phyloP scores from a whole-genome alignment of 1,284 basidiomycete genomes.

The Nidula niveotomentosa region DNA sequence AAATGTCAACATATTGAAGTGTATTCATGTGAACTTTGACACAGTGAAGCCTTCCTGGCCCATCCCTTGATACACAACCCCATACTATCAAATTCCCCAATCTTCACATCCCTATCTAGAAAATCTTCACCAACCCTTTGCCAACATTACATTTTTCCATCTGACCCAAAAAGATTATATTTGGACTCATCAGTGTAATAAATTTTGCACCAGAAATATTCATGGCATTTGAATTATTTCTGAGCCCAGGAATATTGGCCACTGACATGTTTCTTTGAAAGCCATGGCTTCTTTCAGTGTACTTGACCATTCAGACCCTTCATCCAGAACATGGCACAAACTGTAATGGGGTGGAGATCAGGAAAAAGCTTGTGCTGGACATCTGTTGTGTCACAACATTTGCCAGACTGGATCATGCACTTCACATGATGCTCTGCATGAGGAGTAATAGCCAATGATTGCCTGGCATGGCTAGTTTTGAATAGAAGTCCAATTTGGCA shows the following conservation, averaged over 20 bases:
- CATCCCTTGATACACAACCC: conserved; percentile 24
- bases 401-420: not conserved
- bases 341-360: not conserved
- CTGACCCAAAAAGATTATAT: conserved; percentile 20
- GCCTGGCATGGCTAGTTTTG: not conserved
- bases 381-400: not conserved
- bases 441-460: not conserved
- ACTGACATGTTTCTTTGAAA: not conserved
- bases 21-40: conserved; percentile 25
- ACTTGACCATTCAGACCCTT: not conserved
- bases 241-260: not conserved
- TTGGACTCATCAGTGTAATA: conserved; percentile 4
- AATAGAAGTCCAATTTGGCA: conserved; percentile 6
- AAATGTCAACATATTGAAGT: too few species aligned
- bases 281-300: not conserved
- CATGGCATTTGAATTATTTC: not conserved
- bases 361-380: not conserved
- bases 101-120: conserved; percentile 10
- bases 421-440: not conserved
- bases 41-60: conserved; percentile 17
- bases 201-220: conserved; percentile 1
- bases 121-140: conserved; percentile 14
- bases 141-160: conserved; percentile 18
- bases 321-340: not conserved
- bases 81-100: conserved; percentile 24